These are phyloP conservation scores for Fusarium mexicanum DNA, from an alignment of 2,329 filamentous ascomycete species.

Conservation along the genomic window DNA sequence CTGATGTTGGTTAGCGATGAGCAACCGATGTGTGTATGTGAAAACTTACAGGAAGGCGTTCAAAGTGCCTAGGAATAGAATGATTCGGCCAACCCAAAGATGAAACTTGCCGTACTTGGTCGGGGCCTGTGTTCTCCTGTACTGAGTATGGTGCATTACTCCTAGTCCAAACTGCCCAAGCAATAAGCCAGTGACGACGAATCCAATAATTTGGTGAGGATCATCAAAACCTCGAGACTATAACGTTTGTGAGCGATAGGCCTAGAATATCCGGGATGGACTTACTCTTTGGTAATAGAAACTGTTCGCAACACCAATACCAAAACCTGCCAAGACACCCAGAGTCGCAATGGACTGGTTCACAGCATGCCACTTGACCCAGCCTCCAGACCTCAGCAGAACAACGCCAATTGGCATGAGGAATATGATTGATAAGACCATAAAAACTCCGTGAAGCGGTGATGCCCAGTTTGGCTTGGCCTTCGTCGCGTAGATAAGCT, in stretches of 20 bases:
- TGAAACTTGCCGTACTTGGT: conserved; percentile 64
- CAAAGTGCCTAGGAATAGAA: conserved; percentile 62
- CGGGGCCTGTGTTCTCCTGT: conserved; percentile 58
- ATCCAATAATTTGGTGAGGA: conserved; percentile 68
- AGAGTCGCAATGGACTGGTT: conserved; percentile 62
- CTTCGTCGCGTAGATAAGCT: conserved; percentile 44
- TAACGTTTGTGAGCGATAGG: conserved; percentile 11
- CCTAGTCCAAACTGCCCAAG: conserved; percentile 65
- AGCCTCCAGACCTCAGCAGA: conserved; percentile 61
- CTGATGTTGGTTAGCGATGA: conserved; percentile 44
- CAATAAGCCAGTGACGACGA: conserved; percentile 62
- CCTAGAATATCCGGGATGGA: not conserved
- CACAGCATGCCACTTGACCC: conserved; percentile 63
- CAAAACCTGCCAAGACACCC: conserved; percentile 60
- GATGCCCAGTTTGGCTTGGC: conserved; percentile 52
- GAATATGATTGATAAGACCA: conserved; percentile 65
- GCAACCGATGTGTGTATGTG: not conserved
- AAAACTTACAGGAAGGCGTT: conserved; percentile 66
- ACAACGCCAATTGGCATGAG: conserved; percentile 66
- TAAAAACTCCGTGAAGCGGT: conserved; percentile 59
- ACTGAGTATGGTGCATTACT: conserved; percentile 64
- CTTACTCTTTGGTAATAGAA: conserved; percentile 65
- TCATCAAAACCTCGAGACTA: conserved; percentile 63
- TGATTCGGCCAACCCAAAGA: conserved; percentile 64
- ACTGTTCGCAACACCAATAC: conserved; percentile 63